phyloP scores from a whole-genome alignment of 257 asterid genomes.

The Penstemon newberryi region DNA sequence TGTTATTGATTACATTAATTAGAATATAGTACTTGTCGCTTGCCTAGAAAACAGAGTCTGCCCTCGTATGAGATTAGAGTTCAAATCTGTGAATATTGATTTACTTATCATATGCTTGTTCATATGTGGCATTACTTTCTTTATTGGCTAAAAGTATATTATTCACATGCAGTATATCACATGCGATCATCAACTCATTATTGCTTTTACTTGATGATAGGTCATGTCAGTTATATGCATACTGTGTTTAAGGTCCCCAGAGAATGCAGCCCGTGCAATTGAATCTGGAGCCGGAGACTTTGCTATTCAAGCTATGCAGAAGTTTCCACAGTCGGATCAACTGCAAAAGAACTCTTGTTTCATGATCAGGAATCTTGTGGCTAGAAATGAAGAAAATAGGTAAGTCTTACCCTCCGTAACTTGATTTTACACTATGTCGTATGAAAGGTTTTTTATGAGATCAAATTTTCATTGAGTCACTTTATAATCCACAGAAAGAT shows the following conservation, averaged over 20 bases:
- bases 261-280: slow-evolving; percentile 73
- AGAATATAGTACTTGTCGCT: too few species aligned
- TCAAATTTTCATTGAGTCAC: not conserved
- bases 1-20: too few species aligned
- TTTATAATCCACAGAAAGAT: slow-evolving; percentile 50
- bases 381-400: slow-evolving; percentile 88
- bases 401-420: not conserved
- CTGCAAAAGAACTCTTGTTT: slow-evolving; percentile 72
- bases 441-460: not conserved
- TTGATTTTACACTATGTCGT: not conserved
- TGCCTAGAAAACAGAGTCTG: too few species aligned
- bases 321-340: slow-evolving; percentile 73
- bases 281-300: slow-evolving; percentile 96
- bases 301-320: slow-evolving; percentile 75
- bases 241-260: slow-evolving; percentile 84
- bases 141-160: not conserved
- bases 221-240: slow-evolving; percentile 66
- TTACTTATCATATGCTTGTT: not conserved
- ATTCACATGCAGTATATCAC: not conserved
- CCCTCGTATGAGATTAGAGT: not conserved
- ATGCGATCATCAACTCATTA: not conserved
- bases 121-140: not conserved
- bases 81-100: slow-evolving; percentile 4
- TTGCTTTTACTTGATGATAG: slow-evolving; percentile 39
- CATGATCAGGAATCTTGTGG: slow-evolving; percentile 89